Conservation (phyloP, 1,284 basidiomycete genomes). For the Chondrostereum purpureum region DNA sequence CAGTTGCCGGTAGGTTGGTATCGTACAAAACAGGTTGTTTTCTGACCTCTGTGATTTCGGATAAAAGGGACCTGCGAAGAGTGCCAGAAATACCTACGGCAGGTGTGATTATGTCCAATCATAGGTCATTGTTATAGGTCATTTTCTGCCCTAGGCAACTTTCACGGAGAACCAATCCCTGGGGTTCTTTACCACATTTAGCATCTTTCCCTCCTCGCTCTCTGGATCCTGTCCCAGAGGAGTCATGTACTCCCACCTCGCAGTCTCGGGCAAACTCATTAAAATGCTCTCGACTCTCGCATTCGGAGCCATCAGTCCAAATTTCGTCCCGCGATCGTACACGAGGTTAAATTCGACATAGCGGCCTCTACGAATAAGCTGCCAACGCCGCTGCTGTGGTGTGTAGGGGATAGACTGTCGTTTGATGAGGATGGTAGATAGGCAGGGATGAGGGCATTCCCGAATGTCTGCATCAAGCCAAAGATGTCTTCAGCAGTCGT, state of each 20-base stretch:
- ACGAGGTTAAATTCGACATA: conserved; percentile 96
- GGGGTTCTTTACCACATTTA: conserved; percentile 66
- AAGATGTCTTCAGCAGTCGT: conserved; percentile 66
- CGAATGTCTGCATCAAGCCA: conserved; percentile 62
- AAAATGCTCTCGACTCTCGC: conserved; percentile 90
- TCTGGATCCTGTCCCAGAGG: conserved; percentile 52
- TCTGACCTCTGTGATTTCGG: too few species aligned
- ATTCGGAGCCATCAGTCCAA: conserved; percentile 86
- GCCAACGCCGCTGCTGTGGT: conserved; percentile 76
- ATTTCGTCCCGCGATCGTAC: conserved; percentile 82
- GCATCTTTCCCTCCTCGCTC: conserved; percentile 63
- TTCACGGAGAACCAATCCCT: conserved; percentile 63
- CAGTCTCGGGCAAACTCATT: conserved; percentile 87
- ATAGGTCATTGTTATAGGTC: too few species aligned
- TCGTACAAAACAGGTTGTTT: too few species aligned
- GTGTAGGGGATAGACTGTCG: conserved; percentile 53
- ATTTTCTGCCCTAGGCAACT: too few species aligned
- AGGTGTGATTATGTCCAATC: too few species aligned
- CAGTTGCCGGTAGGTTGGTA: too few species aligned
- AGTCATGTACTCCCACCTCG: conserved; percentile 91
- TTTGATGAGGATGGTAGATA: conserved; percentile 79
- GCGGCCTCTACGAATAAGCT: conserved; percentile 80
- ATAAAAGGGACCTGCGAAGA: too few species aligned
- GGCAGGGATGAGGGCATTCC: conserved; percentile 79
- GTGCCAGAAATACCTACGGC: too few species aligned